Evolutionary conservation across 352 stramenopile genomes (phyloP), one percentile per base, ranked within the genome.

Genomic region (Phytophthora podocarpi): DNA sequence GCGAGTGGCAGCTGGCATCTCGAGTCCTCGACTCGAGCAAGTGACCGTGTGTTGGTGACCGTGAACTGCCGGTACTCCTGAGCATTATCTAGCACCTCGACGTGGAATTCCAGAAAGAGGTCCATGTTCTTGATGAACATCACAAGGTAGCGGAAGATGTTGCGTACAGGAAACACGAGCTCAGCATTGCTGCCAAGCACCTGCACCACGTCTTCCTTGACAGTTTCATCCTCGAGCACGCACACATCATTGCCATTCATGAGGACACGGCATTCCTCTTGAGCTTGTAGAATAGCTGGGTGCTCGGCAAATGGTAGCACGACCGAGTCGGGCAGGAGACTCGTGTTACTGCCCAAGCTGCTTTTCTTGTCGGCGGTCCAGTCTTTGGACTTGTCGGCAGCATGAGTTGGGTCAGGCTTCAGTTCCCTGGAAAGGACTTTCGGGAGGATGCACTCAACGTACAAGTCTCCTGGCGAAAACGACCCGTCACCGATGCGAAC

Each of bases 101-200:
- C 50, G n/a, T 79, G 51, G 46, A 94, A 75, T 55, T 89, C 81
- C 13, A 94, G 55, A 43, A 90, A 94, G 21, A 84, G 68, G 20
- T 85, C 74, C 41, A 95, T 74, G 60, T 93, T 85, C 32, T 92
- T 93, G 27, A 94, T 66, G 49, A 93, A 94, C 31, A 96, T 63
- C 42, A 93, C 87, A 15, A 94, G 47, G 57, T 83, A 94, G n/a
- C 80, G 85, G 43, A 93, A 90, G 24, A 91, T 85, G 40, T 81
- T 91, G 52, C 67, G 72, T 12, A 74, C 80, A 37, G 67, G 61
- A 45, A 95, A 91, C 13, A 89, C 67, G 9, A 95, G 65, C 56
- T 91, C 80, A 23, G 80, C 83, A 12, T 92, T 79, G 4, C 61
- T 61, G n/a, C 87, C 85, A 0, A 83, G 60, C 10, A 94, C 51